phyloP scores from a whole-genome alignment of 805 yeast genomes.

The Middelhovenomyces tepae region DNA sequence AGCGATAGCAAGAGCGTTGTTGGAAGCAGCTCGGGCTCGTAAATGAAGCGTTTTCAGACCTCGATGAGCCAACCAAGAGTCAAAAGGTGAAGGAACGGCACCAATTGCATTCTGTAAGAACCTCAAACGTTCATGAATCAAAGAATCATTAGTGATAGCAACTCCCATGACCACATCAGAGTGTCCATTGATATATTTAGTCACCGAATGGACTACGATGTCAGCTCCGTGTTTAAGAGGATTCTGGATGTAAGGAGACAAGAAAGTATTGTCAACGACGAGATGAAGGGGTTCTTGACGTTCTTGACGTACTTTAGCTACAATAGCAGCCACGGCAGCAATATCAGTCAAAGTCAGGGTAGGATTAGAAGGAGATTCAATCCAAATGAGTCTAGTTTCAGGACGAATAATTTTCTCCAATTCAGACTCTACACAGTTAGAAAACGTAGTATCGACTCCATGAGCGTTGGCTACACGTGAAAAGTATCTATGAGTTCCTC shows the following conservation, averaged over 20 bases:
- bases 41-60: conserved; percentile 82
- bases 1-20: conserved; percentile 60
- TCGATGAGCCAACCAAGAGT: conserved; percentile 87
- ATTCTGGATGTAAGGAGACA: conserved; percentile 80
- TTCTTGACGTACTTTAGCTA: conserved; percentile 36
- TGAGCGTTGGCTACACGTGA: conserved; percentile 76
- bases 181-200: conserved; percentile 88
- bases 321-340: conserved; percentile 46
- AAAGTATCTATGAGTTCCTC: conserved; percentile 87
- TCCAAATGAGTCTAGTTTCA: conserved; percentile 73
- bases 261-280: conserved; percentile 83
- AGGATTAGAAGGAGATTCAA: conserved; percentile 86
- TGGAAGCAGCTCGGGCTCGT: conserved; percentile 63
- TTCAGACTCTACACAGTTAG: conserved; percentile 54
- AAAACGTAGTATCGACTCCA: conserved; percentile 62
- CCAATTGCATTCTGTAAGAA: conserved; percentile 85
- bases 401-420: conserved; percentile 45
- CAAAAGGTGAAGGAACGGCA: conserved; percentile 84
- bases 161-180: conserved; percentile 87
- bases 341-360: conserved; percentile 75
- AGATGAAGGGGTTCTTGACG: conserved; percentile 38
- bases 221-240: conserved; percentile 81
- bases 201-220: conserved; percentile 79
- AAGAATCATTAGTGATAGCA: conserved; percentile 57
- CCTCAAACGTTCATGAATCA: conserved; percentile 52